Percentiles rank a stretch among this genome's conserved stretches.
phyloP scores from a whole-genome alignment of 83 land plant genomes.

The Larix sibirica region DNA sequence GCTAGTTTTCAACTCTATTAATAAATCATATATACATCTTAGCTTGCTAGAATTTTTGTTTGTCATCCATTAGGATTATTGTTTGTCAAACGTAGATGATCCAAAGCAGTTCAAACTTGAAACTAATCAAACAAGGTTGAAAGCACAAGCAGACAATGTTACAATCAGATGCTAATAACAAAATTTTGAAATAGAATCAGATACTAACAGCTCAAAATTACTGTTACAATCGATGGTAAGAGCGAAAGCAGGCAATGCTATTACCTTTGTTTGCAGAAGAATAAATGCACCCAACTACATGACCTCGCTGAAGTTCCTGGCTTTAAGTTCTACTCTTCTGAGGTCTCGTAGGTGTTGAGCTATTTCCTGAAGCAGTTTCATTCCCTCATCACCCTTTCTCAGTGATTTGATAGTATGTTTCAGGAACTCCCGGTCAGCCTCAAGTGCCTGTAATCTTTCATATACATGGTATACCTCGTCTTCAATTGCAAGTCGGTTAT shows the following conservation, averaged over 20 bases:
- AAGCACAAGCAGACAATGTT: no score
- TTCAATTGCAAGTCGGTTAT: slow-evolving; percentile 17
- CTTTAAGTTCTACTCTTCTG: slow-evolving; percentile 27
- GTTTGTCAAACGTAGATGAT: no score
- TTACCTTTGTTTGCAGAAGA: not conserved
- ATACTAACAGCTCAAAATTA: no score
- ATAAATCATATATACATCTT: no score
- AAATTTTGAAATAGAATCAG: no score
- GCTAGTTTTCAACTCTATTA: no score
- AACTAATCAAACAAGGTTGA: no score
- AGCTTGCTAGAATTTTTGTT: no score
- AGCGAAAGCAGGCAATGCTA: not conserved
- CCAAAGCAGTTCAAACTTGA: no score
- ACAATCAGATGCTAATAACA: no score
- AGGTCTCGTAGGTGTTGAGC: slow-evolving; percentile 9
- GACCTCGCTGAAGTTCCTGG: slow-evolving; percentile 14
- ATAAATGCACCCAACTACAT: not conserved
- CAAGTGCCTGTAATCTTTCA: slow-evolving; percentile 17
- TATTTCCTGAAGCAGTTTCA: slow-evolving; percentile 14
- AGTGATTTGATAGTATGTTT: slow-evolving; percentile 11
- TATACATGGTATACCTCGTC: slow-evolving; percentile 8
- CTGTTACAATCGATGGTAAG: not conserved
- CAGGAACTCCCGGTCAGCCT: slow-evolving; percentile 17
- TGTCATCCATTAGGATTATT: no score
- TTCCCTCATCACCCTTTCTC: slow-evolving; percentile 19